Evolutionary conservation across 2,329 filamentous ascomycete genomes (phyloP).

Genomic region (Metarhizium sp.): DNA sequence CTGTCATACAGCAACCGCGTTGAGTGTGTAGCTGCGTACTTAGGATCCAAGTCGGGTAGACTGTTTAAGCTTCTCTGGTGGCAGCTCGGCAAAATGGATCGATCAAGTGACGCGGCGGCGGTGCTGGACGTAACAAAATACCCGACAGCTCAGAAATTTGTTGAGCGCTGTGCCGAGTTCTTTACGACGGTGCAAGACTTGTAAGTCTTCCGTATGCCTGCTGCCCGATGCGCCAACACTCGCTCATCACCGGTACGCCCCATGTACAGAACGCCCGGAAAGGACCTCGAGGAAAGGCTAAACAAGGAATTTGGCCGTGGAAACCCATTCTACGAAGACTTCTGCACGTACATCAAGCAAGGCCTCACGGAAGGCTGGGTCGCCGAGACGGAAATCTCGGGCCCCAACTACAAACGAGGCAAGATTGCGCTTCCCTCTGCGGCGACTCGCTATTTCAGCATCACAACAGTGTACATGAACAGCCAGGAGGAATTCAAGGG

Average conservation of each 20-base stretch:
- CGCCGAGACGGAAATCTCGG: slow-evolving; percentile 31
- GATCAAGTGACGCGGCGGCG: background rate
- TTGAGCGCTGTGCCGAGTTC: slow-evolving; percentile 19
- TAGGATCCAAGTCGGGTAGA: background rate
- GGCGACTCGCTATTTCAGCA: slow-evolving; percentile 41
- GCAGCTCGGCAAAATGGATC: background rate
- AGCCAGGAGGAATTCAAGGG: slow-evolving; percentile 36
- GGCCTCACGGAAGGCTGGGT: slow-evolving; percentile 36
- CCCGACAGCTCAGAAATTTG: slow-evolving; percentile 19
- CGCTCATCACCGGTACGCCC: background rate
- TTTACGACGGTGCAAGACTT: slow-evolving; percentile 20
- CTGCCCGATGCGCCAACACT: background rate
- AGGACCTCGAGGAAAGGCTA: slow-evolving; percentile 31
- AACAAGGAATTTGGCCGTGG: slow-evolving; percentile 34
- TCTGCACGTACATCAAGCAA: slow-evolving; percentile 26
- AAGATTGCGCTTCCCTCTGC: slow-evolving; percentile 35
- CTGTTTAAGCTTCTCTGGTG: background rate
- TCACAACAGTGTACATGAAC: slow-evolving; percentile 51
- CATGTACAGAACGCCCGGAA: slow-evolving; percentile 31
- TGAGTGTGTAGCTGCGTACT: background rate
- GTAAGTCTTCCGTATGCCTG: slow-evolving; percentile 12
- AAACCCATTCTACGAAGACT: slow-evolving; percentile 31
- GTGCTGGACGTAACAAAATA: slow-evolving; percentile 11
- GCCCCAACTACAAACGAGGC: slow-evolving; percentile 35
- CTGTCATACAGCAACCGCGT: background rate